Evolutionary conservation across 2,329 filamentous ascomycete genomes (phyloP).

Genomic region (Bipolaris bicolor): DNA sequence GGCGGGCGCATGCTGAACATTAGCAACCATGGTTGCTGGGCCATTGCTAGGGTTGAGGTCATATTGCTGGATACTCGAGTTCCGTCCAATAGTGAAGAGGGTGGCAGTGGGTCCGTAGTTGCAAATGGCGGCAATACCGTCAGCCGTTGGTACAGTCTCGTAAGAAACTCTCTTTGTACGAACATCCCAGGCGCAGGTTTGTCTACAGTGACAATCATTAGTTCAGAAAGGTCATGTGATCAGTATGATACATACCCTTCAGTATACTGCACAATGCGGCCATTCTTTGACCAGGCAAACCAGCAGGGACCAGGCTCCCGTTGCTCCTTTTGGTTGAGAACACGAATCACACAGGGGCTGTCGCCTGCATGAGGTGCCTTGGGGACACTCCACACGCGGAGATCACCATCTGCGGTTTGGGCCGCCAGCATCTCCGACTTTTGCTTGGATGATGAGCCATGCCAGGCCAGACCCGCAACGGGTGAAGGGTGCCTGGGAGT

Average conservation of each 20-base stretch:
- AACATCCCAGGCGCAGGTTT: slow-evolving; percentile 96
- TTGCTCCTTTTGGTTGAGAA: slow-evolving; percentile 80
- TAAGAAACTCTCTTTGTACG: slow-evolving; percentile 95
- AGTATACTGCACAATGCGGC: slow-evolving; percentile 88
- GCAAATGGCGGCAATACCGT: slow-evolving; percentile 80
- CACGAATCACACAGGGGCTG: slow-evolving; percentile 84
- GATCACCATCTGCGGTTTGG: slow-evolving; percentile 87
- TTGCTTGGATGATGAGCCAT: slow-evolving; percentile 92
- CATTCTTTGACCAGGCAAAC: slow-evolving; percentile 99
- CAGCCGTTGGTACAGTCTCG: slow-evolving; percentile 83
- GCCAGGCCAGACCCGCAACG: slow-evolving; percentile 88
- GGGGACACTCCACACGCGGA: slow-evolving; percentile 94
- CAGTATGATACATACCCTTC: slow-evolving; percentile 72
- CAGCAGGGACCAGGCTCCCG: slow-evolving; percentile 81
- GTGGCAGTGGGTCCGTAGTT: slow-evolving; percentile 90
- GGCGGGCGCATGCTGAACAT: slow-evolving; percentile 83
- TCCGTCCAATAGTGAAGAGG: slow-evolving; percentile 86
- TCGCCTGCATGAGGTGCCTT: slow-evolving; percentile 74
- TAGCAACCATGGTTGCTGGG: slow-evolving; percentile 77
- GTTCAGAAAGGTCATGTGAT: slow-evolving; percentile 12
- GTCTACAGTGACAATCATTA: slow-evolving; percentile 55
- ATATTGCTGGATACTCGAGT: slow-evolving; percentile 92
- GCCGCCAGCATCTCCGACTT: slow-evolving; percentile 98
- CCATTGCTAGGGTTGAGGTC: slow-evolving; percentile 74
- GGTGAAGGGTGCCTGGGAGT: slow-evolving; percentile 84